Conservation (phyloP, 768 basidiomycete species). For the Trametes villosa region DNA sequence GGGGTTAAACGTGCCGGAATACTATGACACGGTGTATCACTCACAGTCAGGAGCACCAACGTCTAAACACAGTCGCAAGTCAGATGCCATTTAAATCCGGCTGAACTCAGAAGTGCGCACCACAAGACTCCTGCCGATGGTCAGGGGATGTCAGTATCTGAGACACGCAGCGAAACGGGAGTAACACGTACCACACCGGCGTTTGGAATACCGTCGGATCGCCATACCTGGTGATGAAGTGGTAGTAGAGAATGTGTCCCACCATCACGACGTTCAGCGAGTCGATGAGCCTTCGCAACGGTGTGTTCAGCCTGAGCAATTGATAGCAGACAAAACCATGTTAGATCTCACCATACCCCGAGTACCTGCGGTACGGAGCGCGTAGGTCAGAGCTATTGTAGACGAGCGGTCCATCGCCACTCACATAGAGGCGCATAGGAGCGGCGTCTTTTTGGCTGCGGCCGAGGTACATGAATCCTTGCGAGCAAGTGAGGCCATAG, state of each 20-base stretch:
- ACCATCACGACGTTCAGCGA: neutral
- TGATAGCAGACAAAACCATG: no score
- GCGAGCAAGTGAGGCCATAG: constrained; percentile 13
- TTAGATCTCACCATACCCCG: neutral
- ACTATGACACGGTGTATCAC: neutral
- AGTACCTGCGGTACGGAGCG: constrained; percentile 3
- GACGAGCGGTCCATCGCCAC: no score
- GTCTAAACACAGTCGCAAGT: neutral
- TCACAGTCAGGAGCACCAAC: constrained; percentile 6
- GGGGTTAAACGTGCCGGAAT: no score
- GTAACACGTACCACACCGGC: constrained; percentile 5
- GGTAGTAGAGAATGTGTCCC: constrained; percentile 10
- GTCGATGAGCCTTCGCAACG: constrained; percentile 1
- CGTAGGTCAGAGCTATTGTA: no score
- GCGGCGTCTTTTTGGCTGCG: constrained; percentile 4
- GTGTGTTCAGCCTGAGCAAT: neutral
- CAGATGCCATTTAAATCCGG: no score
- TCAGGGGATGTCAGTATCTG: no score
- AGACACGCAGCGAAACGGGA: neutral
- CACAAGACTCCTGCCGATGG: constrained; percentile 7
- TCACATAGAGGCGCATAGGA: neutral
- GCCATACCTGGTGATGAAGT: constrained; percentile 9
- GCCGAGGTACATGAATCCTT: constrained; percentile 11
- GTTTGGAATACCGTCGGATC: neutral
- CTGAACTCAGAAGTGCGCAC: neutral